Percentiles rank a stretch among this genome's conserved stretches.
Conservation (phyloP, 768 basidiomycete genomes). For the Lentinus tigrinus region DNA sequence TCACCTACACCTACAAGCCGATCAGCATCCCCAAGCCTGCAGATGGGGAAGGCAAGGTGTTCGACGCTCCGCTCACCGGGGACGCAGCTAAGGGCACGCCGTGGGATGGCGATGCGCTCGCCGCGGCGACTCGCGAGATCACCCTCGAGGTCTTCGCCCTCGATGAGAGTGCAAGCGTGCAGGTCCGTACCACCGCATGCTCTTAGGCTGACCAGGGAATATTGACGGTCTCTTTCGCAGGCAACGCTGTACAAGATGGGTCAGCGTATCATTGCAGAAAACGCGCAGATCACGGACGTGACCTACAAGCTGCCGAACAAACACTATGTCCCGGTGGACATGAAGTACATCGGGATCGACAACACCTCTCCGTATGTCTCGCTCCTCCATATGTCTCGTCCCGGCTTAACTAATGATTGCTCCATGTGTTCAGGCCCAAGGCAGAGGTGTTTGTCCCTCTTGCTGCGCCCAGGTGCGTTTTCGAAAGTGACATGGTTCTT, state of each 20-base stretch:
- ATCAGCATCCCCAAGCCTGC: conserved; percentile 45
- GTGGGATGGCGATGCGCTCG: conserved; percentile 60
- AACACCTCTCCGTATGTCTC: conserved; percentile 60
- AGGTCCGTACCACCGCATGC: conserved; percentile 44
- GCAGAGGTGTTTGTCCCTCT: conserved; percentile 90
- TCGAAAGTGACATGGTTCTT: neutral
- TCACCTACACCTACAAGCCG: conserved; percentile 62
- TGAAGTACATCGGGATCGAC: conserved; percentile 70
- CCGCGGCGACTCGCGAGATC: conserved; percentile 49
- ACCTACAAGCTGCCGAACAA: conserved; percentile 87
- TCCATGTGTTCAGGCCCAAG: conserved; percentile 48
- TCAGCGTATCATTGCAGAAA: conserved; percentile 65
- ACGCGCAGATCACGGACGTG: conserved; percentile 55
- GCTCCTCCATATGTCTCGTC: neutral
- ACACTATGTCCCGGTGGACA: conserved; percentile 89
- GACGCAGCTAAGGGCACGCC: conserved; percentile 42
- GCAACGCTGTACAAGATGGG: conserved; percentile 93
- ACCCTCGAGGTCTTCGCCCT: conserved; percentile 82
- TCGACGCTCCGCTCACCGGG: conserved; percentile 32
- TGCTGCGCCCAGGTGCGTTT: conserved; percentile 76
- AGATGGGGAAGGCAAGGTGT: conserved; percentile 53
- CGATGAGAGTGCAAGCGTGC: conserved; percentile 91
- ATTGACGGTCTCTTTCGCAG: conserved; percentile 37
- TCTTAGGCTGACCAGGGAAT: no score
- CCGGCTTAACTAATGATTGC: neutral